Conservation (phyloP, 2,329 filamentous ascomycete species). For the Neopestalotiopsis clavispora region DNA sequence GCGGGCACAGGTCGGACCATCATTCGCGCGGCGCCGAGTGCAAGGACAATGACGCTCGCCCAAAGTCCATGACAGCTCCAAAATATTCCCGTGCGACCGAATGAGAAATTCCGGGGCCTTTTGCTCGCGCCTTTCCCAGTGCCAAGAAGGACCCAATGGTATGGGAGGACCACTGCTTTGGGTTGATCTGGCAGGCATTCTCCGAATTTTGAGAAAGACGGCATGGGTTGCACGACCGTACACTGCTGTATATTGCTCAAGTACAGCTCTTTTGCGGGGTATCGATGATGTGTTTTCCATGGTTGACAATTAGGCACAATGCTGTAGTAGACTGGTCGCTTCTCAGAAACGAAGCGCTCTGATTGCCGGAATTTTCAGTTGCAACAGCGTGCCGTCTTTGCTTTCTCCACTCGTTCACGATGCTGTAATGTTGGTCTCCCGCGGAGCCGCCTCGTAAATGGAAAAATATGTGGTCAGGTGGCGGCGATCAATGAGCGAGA, state of each 20-base stretch:
- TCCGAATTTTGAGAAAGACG: not conserved
- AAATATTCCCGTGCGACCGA: not conserved
- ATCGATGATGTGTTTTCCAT: not conserved
- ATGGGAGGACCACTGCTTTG: not conserved
- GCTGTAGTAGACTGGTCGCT: not conserved
- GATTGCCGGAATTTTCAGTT: slow-evolving; percentile 16
- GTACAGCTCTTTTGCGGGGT: not conserved
- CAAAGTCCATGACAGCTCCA: not conserved
- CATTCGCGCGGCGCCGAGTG: slow-evolving; percentile 14
- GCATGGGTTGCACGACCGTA: too few relatives aligned
- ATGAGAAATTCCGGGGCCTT: not conserved
- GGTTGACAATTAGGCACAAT: slow-evolving; percentile 15
- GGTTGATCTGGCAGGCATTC: slow-evolving; percentile 9
- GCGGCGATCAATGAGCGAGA: slow-evolving; percentile 2
- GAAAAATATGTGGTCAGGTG: not conserved
- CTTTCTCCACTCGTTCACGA: slow-evolving; percentile 2
- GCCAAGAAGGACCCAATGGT: not conserved
- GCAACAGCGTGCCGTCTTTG: not conserved
- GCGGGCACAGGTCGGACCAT: not conserved
- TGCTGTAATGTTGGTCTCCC: too few relatives aligned
- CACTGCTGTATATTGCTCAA: too few relatives aligned
- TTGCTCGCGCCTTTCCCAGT: not conserved
- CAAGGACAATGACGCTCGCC: not conserved
- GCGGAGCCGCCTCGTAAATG: not conserved
- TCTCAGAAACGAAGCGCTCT: not conserved